These are phyloP conservation scores for Dactylis glomerata DNA, from an alignment of 176 grass and related monocot species.

Conservation along the genomic window DNA sequence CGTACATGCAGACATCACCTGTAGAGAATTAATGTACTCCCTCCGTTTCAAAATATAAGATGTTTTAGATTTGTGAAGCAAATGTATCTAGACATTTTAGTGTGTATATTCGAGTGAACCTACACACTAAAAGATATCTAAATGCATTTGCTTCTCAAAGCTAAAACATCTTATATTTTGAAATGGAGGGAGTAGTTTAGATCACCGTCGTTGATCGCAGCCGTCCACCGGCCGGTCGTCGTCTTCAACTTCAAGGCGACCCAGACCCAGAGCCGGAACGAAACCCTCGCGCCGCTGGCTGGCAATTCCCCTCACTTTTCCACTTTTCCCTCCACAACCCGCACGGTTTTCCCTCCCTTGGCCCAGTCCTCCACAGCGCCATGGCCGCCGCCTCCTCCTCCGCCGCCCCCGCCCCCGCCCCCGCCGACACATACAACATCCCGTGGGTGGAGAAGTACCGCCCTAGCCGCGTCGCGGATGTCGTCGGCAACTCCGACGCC, in stretches of 20 bases:
- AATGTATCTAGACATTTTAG: no score
- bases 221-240: not conserved
- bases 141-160: no score
- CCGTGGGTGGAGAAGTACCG: slow-evolving; percentile 99
- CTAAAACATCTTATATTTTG: no score
- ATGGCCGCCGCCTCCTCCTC: slow-evolving; percentile 54
- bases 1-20: no score
- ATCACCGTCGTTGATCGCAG: not conserved
- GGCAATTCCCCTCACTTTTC: not conserved
- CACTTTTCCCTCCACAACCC: slow-evolving; percentile 24
- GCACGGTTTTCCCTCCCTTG: not conserved
- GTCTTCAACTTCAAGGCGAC: not conserved
- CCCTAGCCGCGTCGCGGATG: slow-evolving; percentile 64
- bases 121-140: no score
- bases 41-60: no score
- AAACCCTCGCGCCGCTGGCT: not conserved
- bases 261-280: not conserved
- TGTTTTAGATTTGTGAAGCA: no score
- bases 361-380: not conserved
- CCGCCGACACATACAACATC: slow-evolving; percentile 49
- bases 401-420: slow-evolving; percentile 7
- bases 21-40: no score
- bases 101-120: no score
- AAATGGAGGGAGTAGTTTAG: no score
- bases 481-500: slow-evolving; percentile 88